phyloP scores from a whole-genome alignment of 208 protist genomes.

The Porcisia deanei region DNA sequence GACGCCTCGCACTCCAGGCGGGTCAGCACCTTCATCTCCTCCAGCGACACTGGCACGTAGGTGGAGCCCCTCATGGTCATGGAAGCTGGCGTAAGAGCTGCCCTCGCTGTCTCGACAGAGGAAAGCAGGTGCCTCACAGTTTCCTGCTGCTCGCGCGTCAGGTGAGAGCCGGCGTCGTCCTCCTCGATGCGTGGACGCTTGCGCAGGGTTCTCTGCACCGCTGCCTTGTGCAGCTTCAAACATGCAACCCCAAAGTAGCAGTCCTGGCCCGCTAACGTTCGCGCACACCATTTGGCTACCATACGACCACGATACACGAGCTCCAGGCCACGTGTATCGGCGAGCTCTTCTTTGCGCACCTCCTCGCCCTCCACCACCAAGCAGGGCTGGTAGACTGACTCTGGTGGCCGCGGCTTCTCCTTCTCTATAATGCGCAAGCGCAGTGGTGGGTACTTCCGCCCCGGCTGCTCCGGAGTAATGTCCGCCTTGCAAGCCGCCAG shows the following conservation, averaged over 20 bases:
- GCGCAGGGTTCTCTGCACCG: slow-evolving; percentile 68
- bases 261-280: slow-evolving; percentile 62
- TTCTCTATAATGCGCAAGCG: slow-evolving; percentile 73
- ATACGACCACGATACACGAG: slow-evolving; percentile 68
- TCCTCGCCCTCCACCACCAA: slow-evolving; percentile 65
- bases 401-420: slow-evolving; percentile 59
- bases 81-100: slow-evolving; percentile 25
- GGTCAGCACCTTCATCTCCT: slow-evolving; percentile 21
- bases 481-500: slow-evolving; percentile 77
- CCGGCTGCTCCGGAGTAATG: slow-evolving; percentile 46
- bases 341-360: slow-evolving; percentile 69
- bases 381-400: slow-evolving; percentile 81
- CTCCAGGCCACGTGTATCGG: slow-evolving; percentile 73
- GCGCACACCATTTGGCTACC: slow-evolving; percentile 71
- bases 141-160: slow-evolving; percentile 39
- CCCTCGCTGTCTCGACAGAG: slow-evolving; percentile 17
- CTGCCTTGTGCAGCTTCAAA: slow-evolving; percentile 54
- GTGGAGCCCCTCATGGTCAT: slow-evolving; percentile 19
- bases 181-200: slow-evolving; percentile 63
- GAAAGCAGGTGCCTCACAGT: slow-evolving; percentile 35
- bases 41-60: slow-evolving; percentile 39
- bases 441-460: slow-evolving; percentile 44
- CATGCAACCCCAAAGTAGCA: slow-evolving; percentile 79
- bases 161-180: slow-evolving; percentile 13
- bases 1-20: background rate